Evolutionary conservation across 2,329 filamentous ascomycete species (phyloP).

Genomic region (Epichloe elymi): DNA sequence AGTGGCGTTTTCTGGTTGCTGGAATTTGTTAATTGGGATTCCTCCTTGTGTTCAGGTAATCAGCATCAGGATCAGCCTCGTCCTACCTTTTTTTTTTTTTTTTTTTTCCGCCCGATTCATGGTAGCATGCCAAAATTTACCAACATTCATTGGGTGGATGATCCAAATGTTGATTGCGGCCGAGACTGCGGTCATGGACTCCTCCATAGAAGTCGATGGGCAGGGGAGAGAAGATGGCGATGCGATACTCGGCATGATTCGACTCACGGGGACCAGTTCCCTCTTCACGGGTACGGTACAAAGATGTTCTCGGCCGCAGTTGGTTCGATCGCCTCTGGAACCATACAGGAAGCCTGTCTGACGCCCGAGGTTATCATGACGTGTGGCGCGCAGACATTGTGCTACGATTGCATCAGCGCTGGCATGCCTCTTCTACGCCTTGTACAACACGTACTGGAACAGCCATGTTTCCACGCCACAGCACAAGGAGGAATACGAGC

Average conservation of each 20-base stretch:
- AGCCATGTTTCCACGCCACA: constrained; percentile 2
- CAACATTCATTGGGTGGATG: neutral
- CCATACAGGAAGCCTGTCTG: constrained; percentile 20
- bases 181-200: constrained; percentile 16
- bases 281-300: constrained; percentile 14
- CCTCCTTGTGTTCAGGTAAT: too few relatives aligned
- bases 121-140: too few relatives aligned
- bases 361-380: too few relatives aligned
- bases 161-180: neutral
- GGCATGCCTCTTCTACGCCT: constrained; percentile 15
- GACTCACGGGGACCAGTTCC: constrained; percentile 12
- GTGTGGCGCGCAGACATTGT: too few relatives aligned
- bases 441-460: constrained; percentile 19
- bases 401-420: too few relatives aligned
- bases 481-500: constrained; percentile 6
- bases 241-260: constrained; percentile 14
- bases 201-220: constrained; percentile 8
- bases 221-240: constrained; percentile 13
- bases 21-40: too few relatives aligned
- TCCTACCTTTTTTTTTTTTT: too few relatives aligned
- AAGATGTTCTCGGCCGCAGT: constrained; percentile 14
- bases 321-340: constrained; percentile 23
- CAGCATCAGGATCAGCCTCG: too few relatives aligned
- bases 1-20: too few relatives aligned
- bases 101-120: too few relatives aligned